These are phyloP conservation scores for Cytidiella melzeri DNA, from an alignment of 768 basidiomycete species.

Conservation along the genomic window DNA sequence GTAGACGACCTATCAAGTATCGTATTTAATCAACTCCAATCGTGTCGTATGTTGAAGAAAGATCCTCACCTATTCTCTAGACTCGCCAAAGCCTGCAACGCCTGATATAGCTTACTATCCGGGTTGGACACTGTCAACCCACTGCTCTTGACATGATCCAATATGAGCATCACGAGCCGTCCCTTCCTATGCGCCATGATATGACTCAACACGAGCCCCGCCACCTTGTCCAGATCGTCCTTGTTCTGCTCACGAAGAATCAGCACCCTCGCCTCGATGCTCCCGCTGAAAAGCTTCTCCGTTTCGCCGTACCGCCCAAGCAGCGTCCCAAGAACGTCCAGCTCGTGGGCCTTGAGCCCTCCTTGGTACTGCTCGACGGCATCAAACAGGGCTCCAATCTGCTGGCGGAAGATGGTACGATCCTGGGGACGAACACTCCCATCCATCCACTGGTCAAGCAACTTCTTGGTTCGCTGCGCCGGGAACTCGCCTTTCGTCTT, in stretches of 20 bases:
- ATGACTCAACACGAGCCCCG: slow-evolving; percentile 85
- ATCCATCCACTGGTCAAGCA: slow-evolving; percentile 79
- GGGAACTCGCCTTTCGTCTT: slow-evolving; percentile 86
- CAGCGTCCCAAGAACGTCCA: slow-evolving; percentile 66
- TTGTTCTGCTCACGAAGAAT: slow-evolving; percentile 89
- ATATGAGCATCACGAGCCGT: slow-evolving; percentile 76
- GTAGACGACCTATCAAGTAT: slow-evolving; percentile 65
- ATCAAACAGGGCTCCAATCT: slow-evolving; percentile 64
- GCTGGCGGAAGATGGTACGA: slow-evolving; percentile 68
- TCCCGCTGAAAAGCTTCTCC: slow-evolving; percentile 89
- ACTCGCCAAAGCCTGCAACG: slow-evolving; percentile 74
- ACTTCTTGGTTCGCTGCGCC: slow-evolving; percentile 75
- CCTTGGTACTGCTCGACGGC: slow-evolving; percentile 73
- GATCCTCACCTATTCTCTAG: slow-evolving; percentile 78
- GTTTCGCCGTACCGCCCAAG: slow-evolving; percentile 78
- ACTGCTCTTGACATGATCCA: slow-evolving; percentile 86
- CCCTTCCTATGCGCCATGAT: slow-evolving; percentile 93
- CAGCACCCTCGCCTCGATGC: slow-evolving; percentile 89
- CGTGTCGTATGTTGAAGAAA: background rate
- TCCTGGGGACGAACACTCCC: slow-evolving; percentile 79
- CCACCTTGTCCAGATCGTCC: slow-evolving; percentile 85
- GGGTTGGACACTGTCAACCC: slow-evolving; percentile 68
- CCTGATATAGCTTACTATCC: slow-evolving; percentile 69
- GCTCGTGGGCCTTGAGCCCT: slow-evolving; percentile 86
- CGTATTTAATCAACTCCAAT: background rate